phyloP scores from a whole-genome alignment of 208 protist genomes.

The Wallacemonas sp. region DNA sequence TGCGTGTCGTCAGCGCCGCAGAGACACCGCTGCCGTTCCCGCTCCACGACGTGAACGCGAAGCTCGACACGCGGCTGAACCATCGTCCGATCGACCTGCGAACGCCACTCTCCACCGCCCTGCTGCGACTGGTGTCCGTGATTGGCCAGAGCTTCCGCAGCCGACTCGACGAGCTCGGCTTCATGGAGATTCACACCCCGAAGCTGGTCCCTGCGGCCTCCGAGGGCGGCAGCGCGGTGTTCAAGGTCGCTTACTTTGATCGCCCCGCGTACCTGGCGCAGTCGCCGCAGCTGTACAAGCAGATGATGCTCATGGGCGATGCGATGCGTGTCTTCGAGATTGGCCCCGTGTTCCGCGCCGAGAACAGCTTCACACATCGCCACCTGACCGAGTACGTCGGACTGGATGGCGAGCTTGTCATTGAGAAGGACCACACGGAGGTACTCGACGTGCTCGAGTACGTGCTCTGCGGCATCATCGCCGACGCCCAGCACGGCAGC shows the following conservation, averaged over 20 bases:
- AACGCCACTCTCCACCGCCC: constrained; percentile 91
- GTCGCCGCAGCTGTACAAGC: constrained; percentile 99
- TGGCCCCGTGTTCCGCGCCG: constrained; percentile 97
- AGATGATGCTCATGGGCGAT: constrained; percentile 97
- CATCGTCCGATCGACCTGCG: constrained; percentile 97
- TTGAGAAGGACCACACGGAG: constrained; percentile 97
- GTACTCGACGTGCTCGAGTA: constrained; percentile 95
- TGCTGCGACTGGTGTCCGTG: constrained; percentile 90
- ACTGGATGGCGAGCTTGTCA: constrained; percentile 98
- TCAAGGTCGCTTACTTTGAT: constrained; percentile 81
- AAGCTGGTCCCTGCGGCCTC: constrained; percentile 96
- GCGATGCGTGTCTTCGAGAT: constrained; percentile 95
- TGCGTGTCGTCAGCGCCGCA: constrained; percentile 50
- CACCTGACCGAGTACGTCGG: constrained; percentile 99
- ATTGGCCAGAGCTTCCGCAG: constrained; percentile 89
- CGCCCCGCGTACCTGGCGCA: constrained; percentile 95
- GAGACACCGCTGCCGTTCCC: constrained; percentile 84
- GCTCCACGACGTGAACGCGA: constrained; percentile 75
- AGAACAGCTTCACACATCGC: constrained; percentile 98
- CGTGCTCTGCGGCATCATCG: constrained; percentile 95
- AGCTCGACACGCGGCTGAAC: constrained; percentile 95
- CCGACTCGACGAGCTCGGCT: constrained; percentile 80
- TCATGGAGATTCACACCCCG: constrained; percentile 99
- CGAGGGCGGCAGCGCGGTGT: constrained; percentile 68
- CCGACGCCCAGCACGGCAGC: constrained; percentile 51